Conservation (phyloP, 2,329 filamentous ascomycete species). For the Colletotrichum orchidophilum region DNA sequence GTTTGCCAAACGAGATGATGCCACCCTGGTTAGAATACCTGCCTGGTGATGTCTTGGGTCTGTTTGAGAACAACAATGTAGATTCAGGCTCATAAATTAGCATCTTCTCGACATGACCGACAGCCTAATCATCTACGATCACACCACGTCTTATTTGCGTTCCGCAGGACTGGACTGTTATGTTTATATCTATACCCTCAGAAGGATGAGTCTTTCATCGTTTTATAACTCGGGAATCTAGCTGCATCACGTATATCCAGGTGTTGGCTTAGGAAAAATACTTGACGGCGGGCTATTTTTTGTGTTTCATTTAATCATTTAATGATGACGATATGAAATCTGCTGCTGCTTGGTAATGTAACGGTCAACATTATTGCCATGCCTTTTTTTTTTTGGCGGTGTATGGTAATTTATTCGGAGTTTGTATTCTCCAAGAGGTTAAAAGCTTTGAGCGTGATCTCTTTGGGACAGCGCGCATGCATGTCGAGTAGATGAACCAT, state of each 20-base stretch:
- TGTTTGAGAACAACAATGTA: conserved; percentile 53
- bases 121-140: background rate
- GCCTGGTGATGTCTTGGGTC: conserved; percentile 70
- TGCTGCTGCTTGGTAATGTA: background rate
- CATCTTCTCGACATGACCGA: too few species aligned
- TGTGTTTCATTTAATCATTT: background rate
- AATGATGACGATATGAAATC: background rate
- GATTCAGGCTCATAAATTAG: conserved; percentile 13
- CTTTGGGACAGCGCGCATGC: too few species aligned
- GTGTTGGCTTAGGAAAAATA: background rate
- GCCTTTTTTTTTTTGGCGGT: background rate
- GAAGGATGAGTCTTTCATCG: background rate
- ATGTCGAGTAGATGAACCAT: too few species aligned
- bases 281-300: background rate
- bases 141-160: background rate
- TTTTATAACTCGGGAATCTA: background rate
- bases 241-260: background rate
- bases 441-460: background rate
- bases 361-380: background rate
- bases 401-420: background rate
- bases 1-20: conserved; percentile 71
- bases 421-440: background rate
- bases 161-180: background rate
- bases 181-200: too few species aligned
- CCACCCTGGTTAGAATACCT: conserved; percentile 78